A percentile compares a stretch with the other conserved stretches of the same genome.
These are phyloP conservation scores for Umbelopsis sp. DNA, from an alignment of 192 early-diverging fungal species.

Conservation along the genomic window DNA sequence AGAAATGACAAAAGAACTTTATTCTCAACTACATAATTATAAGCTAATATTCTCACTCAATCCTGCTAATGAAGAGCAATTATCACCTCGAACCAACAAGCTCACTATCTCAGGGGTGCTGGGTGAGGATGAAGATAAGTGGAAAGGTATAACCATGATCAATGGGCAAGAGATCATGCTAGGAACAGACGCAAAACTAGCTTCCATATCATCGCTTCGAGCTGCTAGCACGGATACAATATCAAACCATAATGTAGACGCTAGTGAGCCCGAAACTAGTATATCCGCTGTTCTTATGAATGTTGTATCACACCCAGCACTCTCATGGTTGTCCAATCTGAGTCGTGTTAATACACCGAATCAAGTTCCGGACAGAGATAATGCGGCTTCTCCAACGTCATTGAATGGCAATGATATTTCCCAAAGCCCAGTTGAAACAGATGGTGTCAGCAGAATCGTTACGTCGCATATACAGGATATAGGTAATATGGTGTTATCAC, in stretches of 20 bases:
- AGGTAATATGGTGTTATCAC: conserved; percentile 6
- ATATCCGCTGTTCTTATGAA: background rate
- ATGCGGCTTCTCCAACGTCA: background rate
- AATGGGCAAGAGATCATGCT: conserved; percentile 30
- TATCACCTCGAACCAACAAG: background rate
- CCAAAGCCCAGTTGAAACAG: background rate
- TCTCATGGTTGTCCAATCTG: background rate
- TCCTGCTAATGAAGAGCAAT: conserved; percentile 20
- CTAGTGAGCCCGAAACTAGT: background rate
- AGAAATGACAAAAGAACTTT: background rate
- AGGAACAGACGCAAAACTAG: conserved; percentile 18
- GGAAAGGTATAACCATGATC: conserved; percentile 27
- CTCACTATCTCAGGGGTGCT: conserved; percentile 32
- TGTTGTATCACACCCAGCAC: conserved; percentile 11
- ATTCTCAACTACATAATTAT: conserved; percentile 6
- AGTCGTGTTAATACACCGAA: background rate
- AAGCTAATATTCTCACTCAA: conserved; percentile 21
- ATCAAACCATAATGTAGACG: background rate
- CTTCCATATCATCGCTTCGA: background rate
- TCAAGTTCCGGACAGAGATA: background rate
- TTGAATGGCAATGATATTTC: background rate
- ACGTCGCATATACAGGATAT: conserved; percentile 12
- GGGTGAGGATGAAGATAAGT: conserved; percentile 32
- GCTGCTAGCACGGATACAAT: background rate
- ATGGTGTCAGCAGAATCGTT: background rate